Evolutionary conservation across 331 rosid species (phyloP).

Genomic region (Telfairia occidentalis): DNA sequence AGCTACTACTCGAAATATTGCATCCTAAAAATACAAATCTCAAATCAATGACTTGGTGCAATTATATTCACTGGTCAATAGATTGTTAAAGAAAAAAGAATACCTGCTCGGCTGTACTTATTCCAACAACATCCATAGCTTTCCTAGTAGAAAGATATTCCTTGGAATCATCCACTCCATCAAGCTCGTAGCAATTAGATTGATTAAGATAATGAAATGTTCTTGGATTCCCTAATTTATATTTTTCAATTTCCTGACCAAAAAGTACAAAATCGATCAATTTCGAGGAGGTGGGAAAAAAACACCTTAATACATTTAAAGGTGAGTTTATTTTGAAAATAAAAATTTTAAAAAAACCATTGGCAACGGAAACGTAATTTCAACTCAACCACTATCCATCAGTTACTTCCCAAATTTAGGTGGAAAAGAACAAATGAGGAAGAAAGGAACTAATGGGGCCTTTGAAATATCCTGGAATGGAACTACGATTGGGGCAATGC

Average conservation of each 20-base stretch:
- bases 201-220: constrained; percentile 72
- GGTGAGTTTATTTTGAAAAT: neutral
- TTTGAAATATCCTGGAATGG: neutral
- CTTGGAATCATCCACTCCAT: constrained; percentile 63
- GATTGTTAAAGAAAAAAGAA: neutral
- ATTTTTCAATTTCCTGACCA: constrained; percentile 46
- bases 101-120: constrained; percentile 60
- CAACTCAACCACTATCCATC: neutral
- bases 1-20: constrained; percentile 75
- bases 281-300: neutral
- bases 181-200: constrained; percentile 60
- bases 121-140: constrained; percentile 91
- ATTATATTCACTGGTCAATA: neutral
- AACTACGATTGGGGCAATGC: neutral
- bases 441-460: neutral
- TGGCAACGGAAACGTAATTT: neutral
- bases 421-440: neutral
- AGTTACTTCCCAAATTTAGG: neutral
- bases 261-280: neutral
- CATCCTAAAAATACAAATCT: constrained; percentile 46
- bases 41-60: constrained; percentile 3
- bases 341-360: neutral
- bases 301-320: neutral
- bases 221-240: constrained; percentile 67
- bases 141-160: constrained; percentile 66